Base-by-base conservation (phyloP, 805 yeast genomes). In the Suhomyces vadensis region DNA sequence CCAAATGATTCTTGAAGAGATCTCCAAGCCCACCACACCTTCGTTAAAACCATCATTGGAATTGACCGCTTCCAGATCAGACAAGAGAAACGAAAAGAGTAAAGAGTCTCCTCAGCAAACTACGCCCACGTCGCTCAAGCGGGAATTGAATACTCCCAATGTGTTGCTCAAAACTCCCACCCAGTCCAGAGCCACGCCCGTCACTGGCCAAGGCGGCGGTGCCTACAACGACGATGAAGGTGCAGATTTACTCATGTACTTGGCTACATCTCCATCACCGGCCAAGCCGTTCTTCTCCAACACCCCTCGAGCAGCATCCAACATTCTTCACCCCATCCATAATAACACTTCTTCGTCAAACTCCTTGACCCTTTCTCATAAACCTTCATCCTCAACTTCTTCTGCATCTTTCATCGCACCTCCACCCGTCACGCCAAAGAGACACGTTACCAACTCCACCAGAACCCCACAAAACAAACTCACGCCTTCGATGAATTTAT, bases 191-290 rank as follows among this genome's bases (percentile, higher is more conserved):
- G 33, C 33, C 8, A 27, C 31, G 8, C 49, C 50, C 4, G 33
- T 23, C 33, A 41, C 37, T 35, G 37, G 31, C 22, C 41, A 54
- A 16, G n/a, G 11, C 14, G 51, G 52, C 21, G 60, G 55, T 22
- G 51, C 53, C 37, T 61, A 58, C 44, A 63, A 67, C 39, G 74
- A 72, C 50, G 65, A 65, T 25, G 94, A 86, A 63, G 96, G 95
- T 10, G 96, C 95, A 1, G 92, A 85, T 60, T 66, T 88, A 48
- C 73, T 88, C 49, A 77, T 88, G 79, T 88, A 79, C 62, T 69
- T 88, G 53, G 95, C 96, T 2, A 85, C 91, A 5, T 85, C 94
- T 6, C 96, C 96, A 1, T 79, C 87, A 0, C 86, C 86, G 1
- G 79, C 80, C 43, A 69, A 69, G 43, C 69, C 72, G 10, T 54